Evolutionary conservation across 176 grass and related monocot genomes (phyloP), one percentile per base, ranked within the genome.

Genomic region (Oryza brachyantha): DNA sequence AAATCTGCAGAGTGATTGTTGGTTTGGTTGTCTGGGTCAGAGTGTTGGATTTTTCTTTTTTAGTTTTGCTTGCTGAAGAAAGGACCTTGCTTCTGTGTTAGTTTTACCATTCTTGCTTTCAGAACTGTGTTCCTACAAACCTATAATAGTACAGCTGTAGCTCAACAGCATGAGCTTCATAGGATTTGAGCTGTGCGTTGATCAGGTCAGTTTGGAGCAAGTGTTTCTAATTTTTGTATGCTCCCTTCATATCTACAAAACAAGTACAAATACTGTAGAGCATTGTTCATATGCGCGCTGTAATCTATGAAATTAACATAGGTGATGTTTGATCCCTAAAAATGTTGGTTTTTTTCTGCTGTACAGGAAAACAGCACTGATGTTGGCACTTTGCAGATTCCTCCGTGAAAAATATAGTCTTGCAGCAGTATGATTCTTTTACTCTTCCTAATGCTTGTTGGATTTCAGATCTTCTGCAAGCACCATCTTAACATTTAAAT

Each of bases 351-450:
- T 68, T 41, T 29, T 80, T 86, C 60, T 59, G 8, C 22, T 8
- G 68, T 81, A 72, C 90, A 91, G 95, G 88, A 98, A 98, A 88
- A 98, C 92, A 61, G 95, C 95, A 43, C 71, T 94, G 75, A 98
- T 98, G 92, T 73, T 98, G 61, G 95, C 85, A 78, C 77, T 98
- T 73, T 98, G 95, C 74, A 91, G 81, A 57, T 65, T 64, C 61
- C 84, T 98, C 26, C 92, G 90, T 54, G 92, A 93, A 63, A 98
- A 90, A 70, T 98, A 98, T 70, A 98, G 95, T 80, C 95, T 98
- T 85, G 95, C 95, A 54, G 95, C 90, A 60, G 95, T 98, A 91
- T 74, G 17, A 62, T 14, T 46, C 37, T 45, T 70, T 13, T 64
- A 65, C 22, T 73, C 74, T 72, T 83, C 36, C 27, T 27, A 19